Evolutionary conservation across 106 monocot species (phyloP).

Genomic region (Apostasia ramifera): DNA sequence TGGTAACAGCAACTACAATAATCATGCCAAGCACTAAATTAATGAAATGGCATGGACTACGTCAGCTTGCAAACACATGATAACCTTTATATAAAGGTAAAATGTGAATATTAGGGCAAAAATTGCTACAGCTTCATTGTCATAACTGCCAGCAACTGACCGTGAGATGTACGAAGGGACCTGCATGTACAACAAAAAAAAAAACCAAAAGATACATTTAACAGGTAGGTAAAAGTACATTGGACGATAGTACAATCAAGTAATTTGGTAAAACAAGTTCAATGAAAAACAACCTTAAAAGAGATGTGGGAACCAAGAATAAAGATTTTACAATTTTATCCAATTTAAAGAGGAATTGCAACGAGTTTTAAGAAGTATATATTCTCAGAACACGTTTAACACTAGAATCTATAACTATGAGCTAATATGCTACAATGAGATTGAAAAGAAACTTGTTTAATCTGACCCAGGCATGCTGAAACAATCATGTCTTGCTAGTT

Average conservation of each 20-base stretch:
- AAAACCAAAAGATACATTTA: constrained; percentile 1
- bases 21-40: background rate
- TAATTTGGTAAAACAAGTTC: background rate
- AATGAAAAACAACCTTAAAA: too few relatives aligned
- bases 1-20: background rate
- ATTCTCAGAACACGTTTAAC: too few relatives aligned
- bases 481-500: too few relatives aligned
- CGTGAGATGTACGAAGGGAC: constrained; percentile 97
- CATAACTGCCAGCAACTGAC: constrained; percentile 99
- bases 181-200: constrained; percentile 23
- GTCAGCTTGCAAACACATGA: background rate
- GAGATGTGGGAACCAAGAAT: too few relatives aligned
- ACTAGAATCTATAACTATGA: too few relatives aligned
- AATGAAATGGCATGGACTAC: background rate
- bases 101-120: constrained; percentile 97
- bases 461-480: too few relatives aligned
- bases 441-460: too few relatives aligned
- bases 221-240: background rate
- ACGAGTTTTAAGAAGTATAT: too few relatives aligned
- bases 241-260: background rate
- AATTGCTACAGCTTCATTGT: constrained; percentile 99
- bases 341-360: too few relatives aligned
- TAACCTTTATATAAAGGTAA: constrained; percentile 95
- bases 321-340: too few relatives aligned
- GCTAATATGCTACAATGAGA: too few relatives aligned